Conservation (phyloP, 2,329 filamentous ascomycete genomes). For the Leptographium wingfieldii region DNA sequence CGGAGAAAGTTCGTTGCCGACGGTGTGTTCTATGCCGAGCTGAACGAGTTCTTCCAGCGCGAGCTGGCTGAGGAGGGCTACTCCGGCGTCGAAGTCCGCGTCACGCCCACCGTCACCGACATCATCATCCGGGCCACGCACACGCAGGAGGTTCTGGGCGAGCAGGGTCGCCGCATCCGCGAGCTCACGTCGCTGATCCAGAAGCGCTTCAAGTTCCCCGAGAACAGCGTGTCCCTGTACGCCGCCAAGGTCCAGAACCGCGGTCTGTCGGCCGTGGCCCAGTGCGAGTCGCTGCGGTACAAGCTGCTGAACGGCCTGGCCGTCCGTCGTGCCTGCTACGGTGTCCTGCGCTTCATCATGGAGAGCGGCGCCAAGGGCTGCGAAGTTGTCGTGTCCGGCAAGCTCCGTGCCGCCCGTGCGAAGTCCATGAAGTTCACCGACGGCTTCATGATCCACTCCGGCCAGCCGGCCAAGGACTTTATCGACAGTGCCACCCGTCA, state of each 20-base stretch:
- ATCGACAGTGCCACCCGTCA: conserved; percentile 97
- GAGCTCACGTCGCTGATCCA: conserved; percentile 99
- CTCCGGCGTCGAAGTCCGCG: conserved; percentile 99
- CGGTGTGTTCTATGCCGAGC: conserved; percentile 99
- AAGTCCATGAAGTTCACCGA: conserved; percentile 99
- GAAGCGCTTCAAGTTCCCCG: conserved; percentile 99
- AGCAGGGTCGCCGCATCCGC: conserved; percentile 99
- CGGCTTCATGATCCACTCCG: conserved; percentile 99
- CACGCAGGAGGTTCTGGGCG: conserved; percentile 99
- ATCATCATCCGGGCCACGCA: conserved; percentile 99
- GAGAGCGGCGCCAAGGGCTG: conserved; percentile 99
- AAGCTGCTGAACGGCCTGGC: conserved; percentile 99
- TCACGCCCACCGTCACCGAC: conserved; percentile 98
- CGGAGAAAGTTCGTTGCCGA: conserved; percentile 91
- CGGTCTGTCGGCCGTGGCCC: conserved; percentile 97
- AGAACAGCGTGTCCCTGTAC: conserved; percentile 99
- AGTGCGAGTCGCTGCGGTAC: conserved; percentile 99
- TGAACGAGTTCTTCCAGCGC: conserved; percentile 99
- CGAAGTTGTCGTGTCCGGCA: conserved; percentile 98
- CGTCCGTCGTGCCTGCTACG: conserved; percentile 97
- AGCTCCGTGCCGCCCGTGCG: conserved; percentile 96
- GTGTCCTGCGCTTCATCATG: conserved; percentile 99
- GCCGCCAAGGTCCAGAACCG: conserved; percentile 99
- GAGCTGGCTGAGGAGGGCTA: conserved; percentile 99
- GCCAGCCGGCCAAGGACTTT: conserved; percentile 98